Percentiles rank a stretch among this genome's conserved stretches.
These are phyloP conservation scores for Calonectria pteridis DNA, from an alignment of 2,329 filamentous ascomycete genomes.

Conservation along the genomic window DNA sequence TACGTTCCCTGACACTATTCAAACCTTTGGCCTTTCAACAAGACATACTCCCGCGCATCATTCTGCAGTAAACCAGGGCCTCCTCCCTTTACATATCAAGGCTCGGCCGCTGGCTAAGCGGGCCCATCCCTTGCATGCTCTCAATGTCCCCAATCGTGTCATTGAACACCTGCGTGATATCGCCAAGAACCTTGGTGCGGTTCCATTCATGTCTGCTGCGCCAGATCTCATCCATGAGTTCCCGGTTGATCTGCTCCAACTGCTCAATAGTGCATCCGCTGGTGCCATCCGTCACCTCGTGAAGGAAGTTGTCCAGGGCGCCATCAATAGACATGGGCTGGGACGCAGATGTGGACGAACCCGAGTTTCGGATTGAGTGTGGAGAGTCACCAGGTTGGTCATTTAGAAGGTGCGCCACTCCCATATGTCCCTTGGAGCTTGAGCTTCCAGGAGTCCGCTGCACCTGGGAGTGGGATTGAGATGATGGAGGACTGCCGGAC, in stretches of 20 bases:
- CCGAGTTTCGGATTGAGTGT: conserved; percentile 46
- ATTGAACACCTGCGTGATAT: conserved; percentile 80
- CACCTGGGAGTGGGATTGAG: conserved; percentile 46
- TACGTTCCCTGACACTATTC: background rate
- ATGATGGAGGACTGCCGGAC: conserved; percentile 55
- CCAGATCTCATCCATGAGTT: conserved; percentile 94
- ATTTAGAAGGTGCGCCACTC: conserved; percentile 55
- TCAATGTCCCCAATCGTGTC: conserved; percentile 78
- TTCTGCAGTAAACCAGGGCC: background rate
- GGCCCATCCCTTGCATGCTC: conserved; percentile 58
- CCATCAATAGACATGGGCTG: conserved; percentile 60
- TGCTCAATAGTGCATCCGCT: conserved; percentile 91
- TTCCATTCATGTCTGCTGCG: conserved; percentile 84
- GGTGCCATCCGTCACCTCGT: conserved; percentile 74
- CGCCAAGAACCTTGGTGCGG: conserved; percentile 76
- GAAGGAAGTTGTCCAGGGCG: conserved; percentile 69
- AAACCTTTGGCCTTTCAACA: background rate
- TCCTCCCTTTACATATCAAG: conserved; percentile 25
- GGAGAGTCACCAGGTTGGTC: conserved; percentile 53
- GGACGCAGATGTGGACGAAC: conserved; percentile 58
- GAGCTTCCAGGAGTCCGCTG: conserved; percentile 48
- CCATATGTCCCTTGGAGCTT: conserved; percentile 47
- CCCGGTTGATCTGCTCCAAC: conserved; percentile 91
- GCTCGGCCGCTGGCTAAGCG: conserved; percentile 56
- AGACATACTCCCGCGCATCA: background rate